Percentiles rank a stretch among this genome's conserved stretches.
phyloP scores from a whole-genome alignment of 2,329 filamentous ascomycete genomes.

The Kalaharituber pfeilii region DNA sequence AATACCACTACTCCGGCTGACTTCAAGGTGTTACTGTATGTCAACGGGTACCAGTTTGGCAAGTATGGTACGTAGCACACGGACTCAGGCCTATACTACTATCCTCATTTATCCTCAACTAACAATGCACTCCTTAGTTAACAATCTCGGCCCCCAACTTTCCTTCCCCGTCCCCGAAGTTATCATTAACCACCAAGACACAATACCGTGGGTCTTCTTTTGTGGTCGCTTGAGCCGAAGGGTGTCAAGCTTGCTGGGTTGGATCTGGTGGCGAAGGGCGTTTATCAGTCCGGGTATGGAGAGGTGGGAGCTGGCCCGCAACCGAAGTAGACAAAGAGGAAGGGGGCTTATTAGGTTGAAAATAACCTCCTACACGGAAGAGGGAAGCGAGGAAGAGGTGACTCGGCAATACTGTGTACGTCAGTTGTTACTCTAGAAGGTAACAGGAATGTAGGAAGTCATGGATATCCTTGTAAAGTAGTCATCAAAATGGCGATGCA shows the following conservation, averaged over 20 bases:
- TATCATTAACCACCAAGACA: slow-evolving; percentile 51
- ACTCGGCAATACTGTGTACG: too few relatives aligned
- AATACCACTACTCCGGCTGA: slow-evolving; percentile 27
- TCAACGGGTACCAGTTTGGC: slow-evolving; percentile 61
- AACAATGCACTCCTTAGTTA: slow-evolving; percentile 29
- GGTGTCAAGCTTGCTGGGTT: slow-evolving; percentile 42
- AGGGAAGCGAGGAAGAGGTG: not conserved
- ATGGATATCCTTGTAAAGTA: slow-evolving; percentile 19
- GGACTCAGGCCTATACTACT: not conserved
- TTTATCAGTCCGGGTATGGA: slow-evolving; percentile 36
- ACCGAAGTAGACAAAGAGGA: slow-evolving; percentile 32
- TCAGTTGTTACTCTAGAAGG: too few relatives aligned
- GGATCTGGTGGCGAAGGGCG: slow-evolving; percentile 33
- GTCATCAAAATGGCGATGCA: too few relatives aligned
- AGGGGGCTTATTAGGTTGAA: slow-evolving; percentile 35
- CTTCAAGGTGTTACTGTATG: slow-evolving; percentile 50
- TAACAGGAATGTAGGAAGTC: too few relatives aligned
- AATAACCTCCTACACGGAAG: not conserved
- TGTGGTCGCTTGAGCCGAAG: slow-evolving; percentile 47
- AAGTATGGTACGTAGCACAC: slow-evolving; percentile 33
- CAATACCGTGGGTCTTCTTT: slow-evolving; percentile 49
- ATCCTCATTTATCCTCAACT: too few relatives aligned
- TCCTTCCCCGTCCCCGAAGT: slow-evolving; percentile 44
- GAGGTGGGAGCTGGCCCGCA: slow-evolving; percentile 33
- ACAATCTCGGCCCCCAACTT: slow-evolving; percentile 58